Evolutionary conservation across 177 flowering plant genomes (phyloP).

Genomic region (Tripterygium wilfordii): DNA sequence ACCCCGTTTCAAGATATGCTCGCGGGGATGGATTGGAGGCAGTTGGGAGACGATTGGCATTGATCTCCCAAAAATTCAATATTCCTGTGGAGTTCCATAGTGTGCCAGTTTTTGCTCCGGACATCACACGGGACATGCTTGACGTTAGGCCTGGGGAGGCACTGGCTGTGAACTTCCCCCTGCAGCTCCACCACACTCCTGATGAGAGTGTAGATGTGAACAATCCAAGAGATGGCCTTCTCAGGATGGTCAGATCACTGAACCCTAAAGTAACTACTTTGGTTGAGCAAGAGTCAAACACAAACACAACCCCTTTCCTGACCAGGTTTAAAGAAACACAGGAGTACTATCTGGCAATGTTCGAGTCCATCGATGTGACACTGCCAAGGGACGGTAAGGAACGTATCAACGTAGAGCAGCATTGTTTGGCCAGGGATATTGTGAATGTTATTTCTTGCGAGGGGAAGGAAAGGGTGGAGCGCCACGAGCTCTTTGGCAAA

Average conservation of each 20-base stretch:
- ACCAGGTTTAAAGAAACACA: constrained; percentile 57
- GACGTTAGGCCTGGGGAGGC: constrained; percentile 74
- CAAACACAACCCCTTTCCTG: constrained; percentile 74
- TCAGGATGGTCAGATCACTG: constrained; percentile 65
- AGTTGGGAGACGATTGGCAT: constrained; percentile 46
- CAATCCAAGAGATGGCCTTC: constrained; percentile 71
- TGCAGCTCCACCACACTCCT: constrained; percentile 78
- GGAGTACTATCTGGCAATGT: constrained; percentile 72
- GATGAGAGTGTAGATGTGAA: constrained; percentile 76
- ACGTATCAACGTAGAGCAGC: constrained; percentile 70
- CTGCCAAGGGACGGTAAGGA: constrained; percentile 52
- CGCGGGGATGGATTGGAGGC: constrained; percentile 60
- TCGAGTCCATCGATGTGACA: constrained; percentile 72
- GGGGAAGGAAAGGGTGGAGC: constrained; percentile 69
- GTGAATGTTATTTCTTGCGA: constrained; percentile 84
- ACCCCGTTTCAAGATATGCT: constrained; percentile 60
- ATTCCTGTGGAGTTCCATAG: constrained; percentile 68
- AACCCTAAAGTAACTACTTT: constrained; percentile 70
- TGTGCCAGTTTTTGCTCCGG: constrained; percentile 49
- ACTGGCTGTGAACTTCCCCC: constrained; percentile 72
- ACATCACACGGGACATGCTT: constrained; percentile 55
- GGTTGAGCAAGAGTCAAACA: constrained; percentile 85
- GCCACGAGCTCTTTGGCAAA: constrained; percentile 79
- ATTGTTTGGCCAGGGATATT: constrained; percentile 75
- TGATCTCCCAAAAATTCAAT: constrained; percentile 48